phyloP scores from a whole-genome alignment of 345 rosid genomes.

The Moricandia arvensis region DNA sequence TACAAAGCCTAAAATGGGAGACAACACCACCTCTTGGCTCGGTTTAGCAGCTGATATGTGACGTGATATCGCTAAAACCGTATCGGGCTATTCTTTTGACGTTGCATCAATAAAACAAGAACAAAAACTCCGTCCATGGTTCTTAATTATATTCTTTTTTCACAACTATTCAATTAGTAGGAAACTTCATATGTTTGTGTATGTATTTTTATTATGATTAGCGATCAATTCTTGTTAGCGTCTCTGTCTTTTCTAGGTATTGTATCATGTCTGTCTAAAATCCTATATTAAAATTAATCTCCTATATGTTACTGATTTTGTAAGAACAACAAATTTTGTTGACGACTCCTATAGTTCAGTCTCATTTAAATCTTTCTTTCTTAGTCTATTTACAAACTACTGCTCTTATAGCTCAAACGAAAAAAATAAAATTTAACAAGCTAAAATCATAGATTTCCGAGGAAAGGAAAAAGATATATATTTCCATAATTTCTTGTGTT shows the following conservation, averaged over 20 bases:
- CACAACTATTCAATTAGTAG: conserved; percentile 15
- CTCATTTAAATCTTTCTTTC: neutral
- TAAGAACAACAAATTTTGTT: conserved; percentile 24
- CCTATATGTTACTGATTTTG: conserved; percentile 11
- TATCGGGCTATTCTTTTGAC: conserved; percentile 25
- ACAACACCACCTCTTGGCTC: conserved; percentile 59
- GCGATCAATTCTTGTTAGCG: conserved; percentile 22
- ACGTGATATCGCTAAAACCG: conserved; percentile 12
- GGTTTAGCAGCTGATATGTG: conserved; percentile 58
- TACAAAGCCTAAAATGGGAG: conserved; percentile 42
- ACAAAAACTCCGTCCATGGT: conserved; percentile 7
- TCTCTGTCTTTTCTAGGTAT: conserved; percentile 7
- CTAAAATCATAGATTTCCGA: neutral
- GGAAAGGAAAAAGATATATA: neutral
- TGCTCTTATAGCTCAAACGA: neutral
- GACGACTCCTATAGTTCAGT: neutral
- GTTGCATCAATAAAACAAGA: conserved; percentile 7
- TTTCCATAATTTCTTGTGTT: neutral
- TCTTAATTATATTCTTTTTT: conserved; percentile 9
- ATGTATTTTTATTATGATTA: conserved; percentile 16
- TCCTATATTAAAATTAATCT: conserved; percentile 14
- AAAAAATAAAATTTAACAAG: neutral
- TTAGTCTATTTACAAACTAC: neutral
- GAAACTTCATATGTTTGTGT: conserved; percentile 36
- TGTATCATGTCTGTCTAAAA: neutral